Percentiles rank a stretch among this genome's conserved stretches.
These are phyloP conservation scores for Corymbia citriodora DNA, from an alignment of 441 rosid species.

Conservation along the genomic window DNA sequence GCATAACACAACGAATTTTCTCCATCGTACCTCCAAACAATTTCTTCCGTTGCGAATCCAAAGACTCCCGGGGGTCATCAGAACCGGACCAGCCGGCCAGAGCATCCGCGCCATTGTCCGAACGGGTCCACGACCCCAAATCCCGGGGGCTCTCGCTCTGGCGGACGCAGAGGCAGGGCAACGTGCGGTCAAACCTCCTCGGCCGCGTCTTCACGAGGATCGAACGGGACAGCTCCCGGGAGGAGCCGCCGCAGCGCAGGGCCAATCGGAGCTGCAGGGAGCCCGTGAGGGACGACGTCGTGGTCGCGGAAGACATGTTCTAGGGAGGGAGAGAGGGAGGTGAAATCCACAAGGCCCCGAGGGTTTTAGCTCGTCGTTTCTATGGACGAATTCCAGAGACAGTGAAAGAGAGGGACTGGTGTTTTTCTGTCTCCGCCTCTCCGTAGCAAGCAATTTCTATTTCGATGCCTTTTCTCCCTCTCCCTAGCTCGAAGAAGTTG, in stretches of 20 bases:
- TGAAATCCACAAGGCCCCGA: not conserved
- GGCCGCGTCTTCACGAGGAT: not conserved
- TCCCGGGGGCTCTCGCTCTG: not conserved
- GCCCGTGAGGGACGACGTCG: conserved; percentile 1
- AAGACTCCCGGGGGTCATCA: conserved; percentile 19
- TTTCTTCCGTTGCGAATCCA: conserved; percentile 31
- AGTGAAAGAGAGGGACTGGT: not conserved
- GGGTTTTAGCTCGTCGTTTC: too few relatives aligned
- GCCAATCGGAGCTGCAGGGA: conserved; percentile 17
- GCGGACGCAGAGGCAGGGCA: not conserved
- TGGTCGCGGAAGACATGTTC: not conserved
- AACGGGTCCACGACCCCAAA: conserved; percentile 20
- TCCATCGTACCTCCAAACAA: conserved; percentile 45
- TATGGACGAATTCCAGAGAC: not conserved
- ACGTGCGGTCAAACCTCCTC: not conserved
- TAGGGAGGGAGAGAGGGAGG: not conserved
- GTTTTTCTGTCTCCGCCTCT: not conserved
- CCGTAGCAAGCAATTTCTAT: not conserved
- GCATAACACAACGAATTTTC: not conserved
- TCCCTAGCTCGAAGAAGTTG: not conserved
- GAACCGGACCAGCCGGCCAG: conserved; percentile 74
- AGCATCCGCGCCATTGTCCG: conserved; percentile 31
- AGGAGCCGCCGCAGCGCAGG: not conserved
- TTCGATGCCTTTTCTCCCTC: not conserved
- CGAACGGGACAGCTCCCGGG: not conserved